Evolutionary conservation across 805 yeast genomes (phyloP), one percentile per base, ranked within the genome.

Genomic region (Ogataea angusta): DNA sequence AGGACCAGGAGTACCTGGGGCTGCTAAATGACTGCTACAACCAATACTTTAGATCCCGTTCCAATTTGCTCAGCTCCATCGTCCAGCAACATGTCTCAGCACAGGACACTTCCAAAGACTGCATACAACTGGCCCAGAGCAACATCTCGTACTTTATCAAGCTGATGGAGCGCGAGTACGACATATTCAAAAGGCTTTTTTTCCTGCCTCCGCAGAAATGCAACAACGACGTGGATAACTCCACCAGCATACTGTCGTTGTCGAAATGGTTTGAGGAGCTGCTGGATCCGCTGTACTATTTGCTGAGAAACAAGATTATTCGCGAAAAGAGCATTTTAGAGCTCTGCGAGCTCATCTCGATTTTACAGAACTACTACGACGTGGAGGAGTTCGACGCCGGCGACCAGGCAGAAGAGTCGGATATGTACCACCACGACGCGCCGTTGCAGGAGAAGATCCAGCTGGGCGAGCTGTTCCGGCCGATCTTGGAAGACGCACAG

Each of bases 221-320:
- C 15, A 36, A 46, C n/a, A 39, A 31, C 3, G 40, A 44, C 6
- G 30, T 40, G 28, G 62, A 59, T 30, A 62, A 63, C 39, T 30
- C 53, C 5, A 46, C 51, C 5, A 64, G 73, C 54, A 42, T 59
- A 36, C 38, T 47, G 43, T 57, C 36, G 53, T 55, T 85, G 34
- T 73, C 75, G 41, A 62, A 65, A 6, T 87, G 86, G 80, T 74
- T 85, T 45, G 75, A 73, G 33, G 71, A 69, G 17, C 52, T 88
- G 3, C 68, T 86, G 23, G 96, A 88, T 26, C 93, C 96, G 0
- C 63, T 90, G 18, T 85, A 89, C 53, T 91, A 85, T 48, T 61
- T 70, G 2, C 59, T 87, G 25, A 71, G 96, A 47, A 75, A 79
- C 42, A 69, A 73, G 34, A 76, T 88, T 1, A 68, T 89, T 30